Conservation (phyloP, 1,139 yeast species). For the Yamadazyma songkhlaensis region DNA sequence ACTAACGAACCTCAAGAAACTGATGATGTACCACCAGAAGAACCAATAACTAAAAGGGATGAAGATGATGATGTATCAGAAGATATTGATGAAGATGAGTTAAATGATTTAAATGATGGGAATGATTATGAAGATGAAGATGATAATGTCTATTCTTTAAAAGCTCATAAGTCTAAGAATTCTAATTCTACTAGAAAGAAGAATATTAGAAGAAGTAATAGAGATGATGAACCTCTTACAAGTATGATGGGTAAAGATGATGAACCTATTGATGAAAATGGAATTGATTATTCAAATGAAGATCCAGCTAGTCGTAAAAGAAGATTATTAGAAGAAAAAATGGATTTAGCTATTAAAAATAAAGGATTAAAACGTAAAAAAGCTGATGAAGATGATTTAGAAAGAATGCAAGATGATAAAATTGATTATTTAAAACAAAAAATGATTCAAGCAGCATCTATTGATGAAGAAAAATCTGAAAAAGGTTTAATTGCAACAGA, state of each 20-base stretch:
- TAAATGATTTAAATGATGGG: constrained; percentile 16
- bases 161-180: constrained; percentile 26
- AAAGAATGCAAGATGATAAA: constrained; percentile 90
- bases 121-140: constrained; percentile 14
- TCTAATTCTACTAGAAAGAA: constrained; percentile 33
- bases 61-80: constrained; percentile 10
- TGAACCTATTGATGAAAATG: constrained; percentile 1
- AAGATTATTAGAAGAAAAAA: constrained; percentile 73
- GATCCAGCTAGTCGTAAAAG: constrained; percentile 58
- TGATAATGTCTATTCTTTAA: constrained; percentile 30
- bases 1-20: neutral
- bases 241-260: neutral
- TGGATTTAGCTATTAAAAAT: constrained; percentile 73
- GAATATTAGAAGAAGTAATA: constrained; percentile 27
- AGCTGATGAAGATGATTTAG: constrained; percentile 88
- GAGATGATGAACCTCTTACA: constrained; percentile 8
- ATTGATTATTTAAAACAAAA: constrained; percentile 78
- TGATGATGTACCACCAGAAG: neutral
- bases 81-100: constrained; percentile 8
- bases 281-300: constrained; percentile 27
- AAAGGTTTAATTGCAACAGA: constrained; percentile 80
- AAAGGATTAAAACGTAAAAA: constrained; percentile 57
- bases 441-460: constrained; percentile 92
- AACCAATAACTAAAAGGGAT: neutral
- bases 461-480: constrained; percentile 82